phyloP scores from a whole-genome alignment of 192 early-diverging fungal species.

The Allomyces macrogynus region DNA sequence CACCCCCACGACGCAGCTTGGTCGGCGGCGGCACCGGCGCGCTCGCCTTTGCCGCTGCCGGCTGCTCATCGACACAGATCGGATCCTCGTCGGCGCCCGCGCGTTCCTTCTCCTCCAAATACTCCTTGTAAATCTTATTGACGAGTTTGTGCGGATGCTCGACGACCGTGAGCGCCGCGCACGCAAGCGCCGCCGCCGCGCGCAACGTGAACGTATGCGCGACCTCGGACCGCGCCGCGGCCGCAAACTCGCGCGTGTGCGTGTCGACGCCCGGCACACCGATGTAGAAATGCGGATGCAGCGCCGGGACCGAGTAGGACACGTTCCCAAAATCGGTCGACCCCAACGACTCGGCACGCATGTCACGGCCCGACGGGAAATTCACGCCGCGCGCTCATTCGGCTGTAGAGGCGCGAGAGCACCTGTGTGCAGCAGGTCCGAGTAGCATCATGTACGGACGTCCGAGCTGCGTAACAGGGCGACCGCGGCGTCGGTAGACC shows the following conservation, averaged over 20 bases:
- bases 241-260: constrained; percentile 42
- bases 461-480: constrained; percentile 44
- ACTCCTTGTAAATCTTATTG: background rate
- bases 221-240: constrained; percentile 24
- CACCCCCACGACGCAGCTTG: too few species aligned
- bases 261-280: constrained; percentile 22
- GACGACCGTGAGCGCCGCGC: constrained; percentile 9
- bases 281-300: constrained; percentile 22
- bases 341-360: constrained; percentile 11
- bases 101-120: too few species aligned
- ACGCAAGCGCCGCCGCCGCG: constrained; percentile 29
- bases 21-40: too few species aligned
- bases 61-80: too few species aligned
- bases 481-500: constrained; percentile 40
- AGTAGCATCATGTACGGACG: constrained; percentile 25
- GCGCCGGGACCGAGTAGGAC: constrained; percentile 35
- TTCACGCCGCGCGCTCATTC: constrained; percentile 7
- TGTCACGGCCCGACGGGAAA: constrained; percentile 7
- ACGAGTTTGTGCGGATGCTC: background rate
- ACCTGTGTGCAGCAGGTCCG: constrained; percentile 31
- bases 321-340: constrained; percentile 59
- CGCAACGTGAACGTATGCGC: constrained; percentile 36
- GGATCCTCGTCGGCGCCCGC: too few species aligned
- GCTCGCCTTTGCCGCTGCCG: too few species aligned
- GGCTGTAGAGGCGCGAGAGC: constrained; percentile 13